phyloP scores from a whole-genome alignment of 345 rosid genomes.

The Ceriops zippeliana region DNA sequence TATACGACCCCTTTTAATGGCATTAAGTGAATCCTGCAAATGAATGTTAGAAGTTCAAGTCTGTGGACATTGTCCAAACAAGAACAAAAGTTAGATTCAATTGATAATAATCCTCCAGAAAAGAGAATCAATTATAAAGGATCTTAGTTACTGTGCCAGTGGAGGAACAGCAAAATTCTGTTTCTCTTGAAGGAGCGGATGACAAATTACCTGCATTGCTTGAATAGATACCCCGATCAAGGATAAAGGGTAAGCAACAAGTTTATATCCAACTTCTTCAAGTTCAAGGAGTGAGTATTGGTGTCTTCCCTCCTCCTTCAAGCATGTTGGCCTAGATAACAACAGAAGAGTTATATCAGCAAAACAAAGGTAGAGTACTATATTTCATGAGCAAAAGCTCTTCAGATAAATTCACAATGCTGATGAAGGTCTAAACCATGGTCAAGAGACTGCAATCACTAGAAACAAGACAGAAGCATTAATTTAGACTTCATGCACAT shows the following conservation, averaged over 20 bases:
- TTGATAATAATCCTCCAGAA: not conserved
- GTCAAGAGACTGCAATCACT: not conserved
- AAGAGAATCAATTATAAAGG: not conserved
- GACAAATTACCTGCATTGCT: constrained; percentile 76
- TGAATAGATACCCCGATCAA: constrained; percentile 78
- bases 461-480: not conserved
- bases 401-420: not conserved
- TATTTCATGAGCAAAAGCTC: not conserved
- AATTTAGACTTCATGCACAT: not conserved
- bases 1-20: constrained; percentile 81
- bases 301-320: constrained; percentile 89
- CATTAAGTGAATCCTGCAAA: constrained; percentile 66
- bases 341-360: constrained; percentile 19
- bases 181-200: not conserved
- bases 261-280: constrained; percentile 79
- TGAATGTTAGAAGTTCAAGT: not conserved
- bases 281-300: constrained; percentile 71
- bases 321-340: constrained; percentile 68
- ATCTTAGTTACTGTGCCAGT: no score
- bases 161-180: no score
- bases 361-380: not conserved
- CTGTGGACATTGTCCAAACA: not conserved
- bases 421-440: not conserved
- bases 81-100: not conserved
- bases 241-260: constrained; percentile 79